A percentile compares a stretch with the other conserved stretches of the same genome.
These are phyloP conservation scores for Chlorella ohadii DNA, from an alignment of 139 green algal genomes.

Conservation along the genomic window DNA sequence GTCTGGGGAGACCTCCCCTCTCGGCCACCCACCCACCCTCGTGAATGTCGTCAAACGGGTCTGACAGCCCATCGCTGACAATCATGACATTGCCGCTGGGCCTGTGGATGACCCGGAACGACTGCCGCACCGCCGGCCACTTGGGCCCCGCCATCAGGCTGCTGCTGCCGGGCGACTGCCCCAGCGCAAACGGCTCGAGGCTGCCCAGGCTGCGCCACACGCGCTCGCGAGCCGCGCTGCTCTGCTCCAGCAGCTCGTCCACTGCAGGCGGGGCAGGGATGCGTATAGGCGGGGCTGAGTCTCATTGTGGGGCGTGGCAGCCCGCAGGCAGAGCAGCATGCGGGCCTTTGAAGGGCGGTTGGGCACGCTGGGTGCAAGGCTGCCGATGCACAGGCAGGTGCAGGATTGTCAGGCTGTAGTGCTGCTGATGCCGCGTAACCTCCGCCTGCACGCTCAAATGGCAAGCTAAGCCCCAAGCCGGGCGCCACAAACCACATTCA, in stretches of 20 bases:
- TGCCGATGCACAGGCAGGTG: too few relatives aligned
- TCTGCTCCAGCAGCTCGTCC: conserved; percentile 59
- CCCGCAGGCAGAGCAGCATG: too few relatives aligned
- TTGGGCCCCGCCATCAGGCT: conserved; percentile 35
- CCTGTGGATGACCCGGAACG: conserved; percentile 60
- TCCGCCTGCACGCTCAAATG: too few relatives aligned
- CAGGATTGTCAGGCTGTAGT: too few relatives aligned
- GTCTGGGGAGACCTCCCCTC: too few relatives aligned
- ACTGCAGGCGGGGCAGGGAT: conserved; percentile 29
- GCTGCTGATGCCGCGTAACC: too few relatives aligned
- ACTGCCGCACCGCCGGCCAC: conserved; percentile 56
- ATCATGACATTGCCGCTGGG: conserved; percentile 58
- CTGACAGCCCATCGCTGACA: conserved; percentile 59
- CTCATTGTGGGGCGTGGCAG: too few relatives aligned
- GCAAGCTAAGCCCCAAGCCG: too few relatives aligned
- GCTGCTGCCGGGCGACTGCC: conserved; percentile 31
- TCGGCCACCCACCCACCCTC: conserved; percentile 44
- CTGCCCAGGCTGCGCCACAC: conserved; percentile 52
- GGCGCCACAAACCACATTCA: too few relatives aligned
- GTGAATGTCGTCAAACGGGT: conserved; percentile 69
- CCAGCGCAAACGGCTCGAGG: conserved; percentile 57
- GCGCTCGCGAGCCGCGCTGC: conserved; percentile 38
- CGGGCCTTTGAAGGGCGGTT: too few relatives aligned
- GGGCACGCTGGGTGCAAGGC: too few relatives aligned
- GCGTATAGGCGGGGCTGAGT: too few relatives aligned